Evolutionary conservation across 176 grass and related monocot species (phyloP).

Genomic region (Areca catechu): DNA sequence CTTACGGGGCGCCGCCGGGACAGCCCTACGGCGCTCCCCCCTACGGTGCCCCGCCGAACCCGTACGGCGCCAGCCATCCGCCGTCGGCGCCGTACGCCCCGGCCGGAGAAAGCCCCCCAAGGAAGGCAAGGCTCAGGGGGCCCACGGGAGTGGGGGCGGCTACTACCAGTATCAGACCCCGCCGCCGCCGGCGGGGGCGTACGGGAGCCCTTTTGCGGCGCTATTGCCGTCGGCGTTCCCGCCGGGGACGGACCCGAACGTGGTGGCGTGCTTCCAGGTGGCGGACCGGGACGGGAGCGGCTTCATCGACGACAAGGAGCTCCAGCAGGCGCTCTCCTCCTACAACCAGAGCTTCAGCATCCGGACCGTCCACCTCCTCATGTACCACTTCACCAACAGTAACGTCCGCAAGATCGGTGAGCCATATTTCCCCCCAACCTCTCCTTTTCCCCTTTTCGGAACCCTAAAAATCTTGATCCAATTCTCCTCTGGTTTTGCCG

Average conservation of each 20-base stretch:
- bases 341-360: conserved; percentile 87
- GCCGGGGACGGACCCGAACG: conserved; percentile 78
- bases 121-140: conserved; percentile 5
- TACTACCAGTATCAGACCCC: background rate
- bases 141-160: background rate
- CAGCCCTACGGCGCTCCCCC: no score
- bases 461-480: no score
- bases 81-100: conserved; percentile 8
- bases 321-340: conserved; percentile 73
- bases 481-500: no score
- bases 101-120: conserved; percentile 3
- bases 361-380: conserved; percentile 89
- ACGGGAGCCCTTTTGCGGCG: conserved; percentile 42
- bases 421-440: background rate
- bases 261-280: conserved; percentile 87
- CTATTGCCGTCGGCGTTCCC: conserved; percentile 68
- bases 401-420: conserved; percentile 81
- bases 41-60: background rate
- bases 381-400: conserved; percentile 89
- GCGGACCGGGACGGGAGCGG: conserved; percentile 85
- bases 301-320: conserved; percentile 90
- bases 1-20: conserved; percentile 4
- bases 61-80: background rate
- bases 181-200: background rate
- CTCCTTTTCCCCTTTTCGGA: background rate